Base-by-base conservation (phyloP, 495 filamentous ascomycete genomes). In the Annulohypoxylon maeteangense region DNA sequence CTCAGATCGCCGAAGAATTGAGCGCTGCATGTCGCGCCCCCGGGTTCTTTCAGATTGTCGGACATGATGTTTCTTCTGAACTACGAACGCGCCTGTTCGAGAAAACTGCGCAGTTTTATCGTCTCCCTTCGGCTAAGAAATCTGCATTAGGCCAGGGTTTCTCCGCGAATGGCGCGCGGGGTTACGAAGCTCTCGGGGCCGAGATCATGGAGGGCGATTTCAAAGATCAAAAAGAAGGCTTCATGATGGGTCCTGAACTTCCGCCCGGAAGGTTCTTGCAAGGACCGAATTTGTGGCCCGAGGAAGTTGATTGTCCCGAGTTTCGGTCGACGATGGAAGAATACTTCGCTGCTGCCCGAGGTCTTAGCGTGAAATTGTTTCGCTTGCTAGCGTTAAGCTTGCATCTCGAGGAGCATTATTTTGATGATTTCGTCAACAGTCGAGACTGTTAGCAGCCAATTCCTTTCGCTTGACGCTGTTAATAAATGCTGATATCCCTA, bases 1-100 rank as follows among this genome's bases (percentile, higher is more conserved):
- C 69, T 20, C 32, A 54, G 18, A 72, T 77, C 22, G 69, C 55
- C 3, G 44, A 64, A n/a, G 44, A 71, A 64, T 34, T 89, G 23
- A 78, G 77, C 32, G 78, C 82, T 45, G 86, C 86, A 1, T 87
- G 85, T 63, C 80, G 79, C 1, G 74, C 80, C 4, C 84, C 86
- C 20, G 87, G 87, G 0, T 90, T 90, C 70, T 88, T 90, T 71
- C 86, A 87, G 31, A 81, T 88, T 27, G 80, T 80, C 45, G 79
- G 78, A 16, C 74, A 76, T 25, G 79, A 81, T 2, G 79, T 89
- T 18, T 69, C 84, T 2, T 38, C 74, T 1, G 68, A 78, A 0
- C 63, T 82, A 23, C 78, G 65, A 18, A 32, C 27, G 14, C 68
- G 65, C 12, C 59, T 76, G 2, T 64, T 75, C 38, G 31, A 20